phyloP scores from a whole-genome alignment of 202 grass and related monocot species.

The Setaria viridis region DNA sequence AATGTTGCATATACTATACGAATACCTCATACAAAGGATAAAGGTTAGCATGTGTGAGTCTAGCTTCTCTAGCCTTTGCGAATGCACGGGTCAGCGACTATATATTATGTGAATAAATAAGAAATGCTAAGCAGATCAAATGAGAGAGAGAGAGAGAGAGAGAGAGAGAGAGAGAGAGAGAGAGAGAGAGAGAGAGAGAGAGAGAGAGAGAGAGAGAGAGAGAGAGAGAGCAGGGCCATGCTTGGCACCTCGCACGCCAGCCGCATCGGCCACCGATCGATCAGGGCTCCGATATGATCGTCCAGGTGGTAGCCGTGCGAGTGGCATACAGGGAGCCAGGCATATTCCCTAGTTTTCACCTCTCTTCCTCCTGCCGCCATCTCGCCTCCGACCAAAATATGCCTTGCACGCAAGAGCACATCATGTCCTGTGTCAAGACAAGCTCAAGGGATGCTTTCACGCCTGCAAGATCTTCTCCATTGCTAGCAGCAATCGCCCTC shows the following conservation, averaged over 20 bases:
- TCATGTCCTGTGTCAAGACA: not conserved
- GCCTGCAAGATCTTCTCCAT: not conserved
- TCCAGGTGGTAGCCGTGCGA: conserved; percentile 54
- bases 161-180: conserved; percentile 25
- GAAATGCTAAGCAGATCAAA: too few relatives aligned
- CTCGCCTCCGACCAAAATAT: not conserved
- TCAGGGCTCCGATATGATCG: conserved; percentile 1
- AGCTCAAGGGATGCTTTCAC: not conserved
- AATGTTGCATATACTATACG: not conserved
- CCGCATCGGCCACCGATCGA: conserved; percentile 62
- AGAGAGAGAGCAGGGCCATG: conserved; percentile 61
- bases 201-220: conserved; percentile 44
- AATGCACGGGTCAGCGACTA: too few relatives aligned
- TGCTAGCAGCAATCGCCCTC: not conserved
- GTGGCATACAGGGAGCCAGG: conserved; percentile 96
- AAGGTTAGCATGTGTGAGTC: too few relatives aligned
- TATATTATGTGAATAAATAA: too few relatives aligned
- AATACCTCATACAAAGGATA: not conserved
- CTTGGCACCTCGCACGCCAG: conserved; percentile 96
- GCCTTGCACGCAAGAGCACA: not conserved
- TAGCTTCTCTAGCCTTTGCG: too few relatives aligned
- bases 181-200: not conserved
- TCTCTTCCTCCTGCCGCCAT: not conserved
- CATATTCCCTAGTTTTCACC: conserved; percentile 64
- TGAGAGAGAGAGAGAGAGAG: not conserved